Percentiles rank a stretch among this genome's conserved stretches.
These are phyloP conservation scores for Penicillium expansum DNA, from an alignment of 2,329 filamentous ascomycete genomes.

Conservation along the genomic window DNA sequence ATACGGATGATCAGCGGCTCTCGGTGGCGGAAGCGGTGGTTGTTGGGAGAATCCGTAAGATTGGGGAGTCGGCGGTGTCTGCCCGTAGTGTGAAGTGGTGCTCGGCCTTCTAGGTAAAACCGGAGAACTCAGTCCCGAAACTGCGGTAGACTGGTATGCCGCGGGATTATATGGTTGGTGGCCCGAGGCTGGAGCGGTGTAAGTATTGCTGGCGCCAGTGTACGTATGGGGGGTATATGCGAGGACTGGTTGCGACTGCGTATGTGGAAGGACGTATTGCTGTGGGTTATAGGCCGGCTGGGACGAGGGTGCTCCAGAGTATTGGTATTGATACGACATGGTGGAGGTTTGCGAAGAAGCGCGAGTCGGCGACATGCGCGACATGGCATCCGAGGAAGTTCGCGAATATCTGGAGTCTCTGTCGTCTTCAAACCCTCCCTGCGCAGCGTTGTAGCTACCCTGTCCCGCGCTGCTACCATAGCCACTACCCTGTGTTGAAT, in stretches of 20 bases:
- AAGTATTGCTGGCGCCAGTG: conserved; percentile 27
- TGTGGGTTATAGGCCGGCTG: conserved; percentile 61
- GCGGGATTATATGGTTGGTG: conserved; percentile 52
- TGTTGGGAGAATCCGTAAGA: conserved; percentile 33
- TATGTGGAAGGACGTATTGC: conserved; percentile 52
- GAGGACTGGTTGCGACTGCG: conserved; percentile 46
- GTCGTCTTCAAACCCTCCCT: conserved; percentile 30
- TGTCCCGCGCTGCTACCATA: conserved; percentile 36
- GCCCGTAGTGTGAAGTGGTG: conserved; percentile 27
- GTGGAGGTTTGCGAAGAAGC: conserved; percentile 43
- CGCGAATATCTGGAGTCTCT: conserved; percentile 38
- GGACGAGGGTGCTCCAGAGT: conserved; percentile 39
- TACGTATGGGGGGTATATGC: conserved; percentile 73
- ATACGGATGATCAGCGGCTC: conserved; percentile 40
- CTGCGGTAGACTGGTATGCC: conserved; percentile 44
- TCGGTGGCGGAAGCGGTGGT: conserved; percentile 41
- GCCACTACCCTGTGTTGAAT: conserved; percentile 34
- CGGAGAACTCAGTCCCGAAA: conserved; percentile 30
- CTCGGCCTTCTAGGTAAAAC: conserved; percentile 35
- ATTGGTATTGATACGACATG: conserved; percentile 50
- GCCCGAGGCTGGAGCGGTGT: conserved; percentile 24
- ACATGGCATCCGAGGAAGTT: conserved; percentile 33
- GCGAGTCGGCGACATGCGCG: conserved; percentile 39
- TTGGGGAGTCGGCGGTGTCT: conserved; percentile 32
- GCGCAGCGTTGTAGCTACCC: conserved; percentile 23